Evolutionary conservation across 371 early-diverging fungal genomes (phyloP).

Genomic region (Syncephalastrum racemosum): DNA sequence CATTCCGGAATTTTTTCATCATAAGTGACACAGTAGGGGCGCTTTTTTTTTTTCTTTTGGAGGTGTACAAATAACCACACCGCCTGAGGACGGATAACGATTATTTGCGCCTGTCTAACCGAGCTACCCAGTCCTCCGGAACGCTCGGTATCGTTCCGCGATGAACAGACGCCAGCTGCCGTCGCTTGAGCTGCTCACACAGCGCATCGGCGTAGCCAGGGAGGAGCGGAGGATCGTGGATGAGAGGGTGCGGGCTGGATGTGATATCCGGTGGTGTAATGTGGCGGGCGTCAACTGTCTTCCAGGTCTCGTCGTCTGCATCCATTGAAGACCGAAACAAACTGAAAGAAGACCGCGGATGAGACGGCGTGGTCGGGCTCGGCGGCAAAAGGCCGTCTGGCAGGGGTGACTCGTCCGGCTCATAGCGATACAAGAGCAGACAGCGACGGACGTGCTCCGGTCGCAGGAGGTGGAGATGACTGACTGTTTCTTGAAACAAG

Average conservation of each 20-base stretch:
- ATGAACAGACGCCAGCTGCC: not conserved
- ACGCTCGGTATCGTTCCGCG: constrained; percentile 9
- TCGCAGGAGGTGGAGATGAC: constrained; percentile 60
- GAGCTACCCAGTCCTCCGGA: constrained; percentile 6
- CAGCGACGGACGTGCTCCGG: constrained; percentile 68
- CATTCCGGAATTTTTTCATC: too few species aligned
- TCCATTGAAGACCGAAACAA: too few species aligned
- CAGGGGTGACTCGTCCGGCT: constrained; percentile 70
- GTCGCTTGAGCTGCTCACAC: not conserved
- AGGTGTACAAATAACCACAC: too few species aligned
- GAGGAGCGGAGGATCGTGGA: too few species aligned
- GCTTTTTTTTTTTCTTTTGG: too few species aligned
- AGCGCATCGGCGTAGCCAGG: too few species aligned
- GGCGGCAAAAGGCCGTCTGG: constrained; percentile 26
- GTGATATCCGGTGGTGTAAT: too few species aligned
- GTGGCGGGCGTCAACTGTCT: not conserved
- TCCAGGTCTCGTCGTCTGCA: not conserved
- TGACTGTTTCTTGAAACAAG: constrained; percentile 68
- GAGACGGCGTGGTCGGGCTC: not conserved
- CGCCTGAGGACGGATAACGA: too few species aligned
- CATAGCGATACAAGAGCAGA: constrained; percentile 81
- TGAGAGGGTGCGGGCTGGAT: too few species aligned
- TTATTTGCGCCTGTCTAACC: constrained; percentile 1
- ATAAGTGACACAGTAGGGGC: too few species aligned
- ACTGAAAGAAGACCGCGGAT: too few species aligned